Percentiles rank a stretch among this genome's conserved stretches.
Evolutionary conservation across 768 basidiomycete species (phyloP).

Genomic region (Phlebiopsis gigantea): DNA sequence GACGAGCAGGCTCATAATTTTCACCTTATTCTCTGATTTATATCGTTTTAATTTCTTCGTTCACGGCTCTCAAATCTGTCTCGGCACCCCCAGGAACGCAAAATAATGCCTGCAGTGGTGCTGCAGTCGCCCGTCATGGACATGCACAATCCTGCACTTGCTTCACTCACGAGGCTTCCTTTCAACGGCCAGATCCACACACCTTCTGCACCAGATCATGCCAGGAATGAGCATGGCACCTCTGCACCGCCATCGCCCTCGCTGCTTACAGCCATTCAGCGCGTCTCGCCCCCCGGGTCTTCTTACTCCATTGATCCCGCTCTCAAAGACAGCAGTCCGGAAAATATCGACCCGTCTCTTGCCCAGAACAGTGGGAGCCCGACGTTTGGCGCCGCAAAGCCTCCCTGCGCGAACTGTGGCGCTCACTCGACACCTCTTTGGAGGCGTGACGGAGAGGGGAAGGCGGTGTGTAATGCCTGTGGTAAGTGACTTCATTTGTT

Average conservation of each 20-base stretch:
- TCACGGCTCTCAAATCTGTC: constrained; percentile 2
- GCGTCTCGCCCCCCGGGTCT: constrained; percentile 22
- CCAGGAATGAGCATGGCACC: constrained; percentile 21
- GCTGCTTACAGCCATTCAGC: constrained; percentile 24
- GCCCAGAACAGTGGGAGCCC: constrained; percentile 10
- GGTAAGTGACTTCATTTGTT: constrained; percentile 53
- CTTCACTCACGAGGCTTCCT: constrained; percentile 39
- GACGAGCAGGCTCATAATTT: constrained; percentile 20
- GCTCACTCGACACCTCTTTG: constrained; percentile 79
- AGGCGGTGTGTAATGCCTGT: constrained; percentile 85
- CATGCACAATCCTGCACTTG: constrained; percentile 41
- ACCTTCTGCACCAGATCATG: constrained; percentile 25
- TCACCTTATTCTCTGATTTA: constrained; percentile 53
- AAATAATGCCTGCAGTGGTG: constrained; percentile 50
- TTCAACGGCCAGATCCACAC: constrained; percentile 33
- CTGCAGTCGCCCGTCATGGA: constrained; percentile 48
- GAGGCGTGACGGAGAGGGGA: constrained; percentile 78
- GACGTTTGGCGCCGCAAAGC: constrained; percentile 3
- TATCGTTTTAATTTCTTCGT: background rate
- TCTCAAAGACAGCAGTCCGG: constrained; percentile 18
- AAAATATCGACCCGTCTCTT: constrained; percentile 21
- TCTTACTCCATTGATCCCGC: constrained; percentile 21
- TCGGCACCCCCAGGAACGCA: constrained; percentile 3
- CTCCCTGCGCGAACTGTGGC: constrained; percentile 65
- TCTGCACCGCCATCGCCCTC: constrained; percentile 19